A percentile compares a stretch with the other conserved stretches of the same genome.
These are phyloP conservation scores for Penicillium frequentans DNA, from an alignment of 2,329 filamentous ascomycete species.

Conservation along the genomic window DNA sequence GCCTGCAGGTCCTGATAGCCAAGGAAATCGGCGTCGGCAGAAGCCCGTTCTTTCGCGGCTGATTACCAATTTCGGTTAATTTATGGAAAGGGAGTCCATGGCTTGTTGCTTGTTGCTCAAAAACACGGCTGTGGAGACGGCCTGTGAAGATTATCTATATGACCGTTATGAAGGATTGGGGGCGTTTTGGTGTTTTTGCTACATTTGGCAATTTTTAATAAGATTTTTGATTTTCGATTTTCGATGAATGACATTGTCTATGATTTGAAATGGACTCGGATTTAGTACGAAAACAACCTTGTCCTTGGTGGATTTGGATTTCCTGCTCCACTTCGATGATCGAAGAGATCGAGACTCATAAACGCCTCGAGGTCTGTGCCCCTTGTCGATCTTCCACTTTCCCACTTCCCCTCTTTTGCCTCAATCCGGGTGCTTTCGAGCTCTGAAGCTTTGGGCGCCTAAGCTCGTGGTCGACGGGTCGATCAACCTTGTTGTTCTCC, in stretches of 20 bases:
- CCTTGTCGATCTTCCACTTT: constrained; percentile 4
- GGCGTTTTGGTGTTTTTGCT: neutral
- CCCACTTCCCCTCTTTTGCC: constrained; percentile 1
- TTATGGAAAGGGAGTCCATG: neutral
- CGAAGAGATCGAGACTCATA: constrained; percentile 5
- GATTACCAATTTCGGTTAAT: constrained; percentile 34
- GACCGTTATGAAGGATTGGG: neutral
- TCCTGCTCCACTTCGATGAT: neutral
- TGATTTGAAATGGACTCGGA: neutral
- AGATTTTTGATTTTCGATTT: neutral
- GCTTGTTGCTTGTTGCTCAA: neutral
- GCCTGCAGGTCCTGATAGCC: constrained; percentile 5
- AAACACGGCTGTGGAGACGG: neutral
- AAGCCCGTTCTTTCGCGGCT: constrained; percentile 38
- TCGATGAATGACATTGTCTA: neutral
- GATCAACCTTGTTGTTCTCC: constrained; percentile 12
- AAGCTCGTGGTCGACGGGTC: constrained; percentile 9
- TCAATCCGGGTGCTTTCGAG: neutral
- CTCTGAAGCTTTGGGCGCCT: constrained; percentile 6
- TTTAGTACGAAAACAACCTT: no score
- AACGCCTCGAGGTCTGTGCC: constrained; percentile 1
- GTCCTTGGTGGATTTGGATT: neutral
- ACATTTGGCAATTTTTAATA: neutral
- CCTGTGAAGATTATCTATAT: neutral
- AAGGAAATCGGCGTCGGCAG: constrained; percentile 21